These are phyloP conservation scores for Calonectria hongkongensis DNA, from an alignment of 2,329 filamentous ascomycete genomes.

Conservation along the genomic window DNA sequence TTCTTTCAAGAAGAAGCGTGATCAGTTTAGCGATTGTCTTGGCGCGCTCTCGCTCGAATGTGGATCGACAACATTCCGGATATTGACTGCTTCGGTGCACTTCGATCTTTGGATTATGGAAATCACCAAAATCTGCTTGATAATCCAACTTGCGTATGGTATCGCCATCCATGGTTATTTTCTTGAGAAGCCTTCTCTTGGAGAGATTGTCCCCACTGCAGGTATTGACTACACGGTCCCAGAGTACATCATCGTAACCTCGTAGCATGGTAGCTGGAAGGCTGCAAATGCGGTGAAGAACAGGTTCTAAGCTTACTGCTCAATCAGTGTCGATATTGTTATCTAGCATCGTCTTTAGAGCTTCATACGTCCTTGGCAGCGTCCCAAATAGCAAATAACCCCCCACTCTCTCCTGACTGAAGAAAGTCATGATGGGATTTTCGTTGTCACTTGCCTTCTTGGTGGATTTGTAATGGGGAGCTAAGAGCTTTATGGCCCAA, in stretches of 20 bases:
- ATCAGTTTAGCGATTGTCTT: conserved; percentile 1
- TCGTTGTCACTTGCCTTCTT: background rate
- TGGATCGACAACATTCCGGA: background rate
- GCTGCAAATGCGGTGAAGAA: background rate
- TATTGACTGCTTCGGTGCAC: background rate
- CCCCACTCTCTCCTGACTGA: conserved; percentile 11
- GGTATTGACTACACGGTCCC: background rate
- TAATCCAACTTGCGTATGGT: too few relatives aligned
- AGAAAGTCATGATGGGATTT: conserved; percentile 2
- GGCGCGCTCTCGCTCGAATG: background rate
- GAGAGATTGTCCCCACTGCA: background rate
- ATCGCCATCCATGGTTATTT: too few relatives aligned
- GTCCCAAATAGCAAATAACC: conserved; percentile 28
- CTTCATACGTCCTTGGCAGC: background rate
- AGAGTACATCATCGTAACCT: background rate
- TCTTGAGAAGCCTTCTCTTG: too few relatives aligned
- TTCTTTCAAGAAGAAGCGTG: background rate
- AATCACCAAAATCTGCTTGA: too few relatives aligned
- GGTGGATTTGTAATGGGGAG: background rate
- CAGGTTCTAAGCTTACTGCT: background rate
- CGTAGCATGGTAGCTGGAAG: background rate
- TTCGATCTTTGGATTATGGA: background rate
- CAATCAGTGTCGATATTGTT: background rate
- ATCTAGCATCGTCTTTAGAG: background rate
- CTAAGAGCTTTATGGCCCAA: conserved; percentile 19